Conservation (phyloP, 2,329 filamentous ascomycete genomes). For the Scedosporium boydii region DNA sequence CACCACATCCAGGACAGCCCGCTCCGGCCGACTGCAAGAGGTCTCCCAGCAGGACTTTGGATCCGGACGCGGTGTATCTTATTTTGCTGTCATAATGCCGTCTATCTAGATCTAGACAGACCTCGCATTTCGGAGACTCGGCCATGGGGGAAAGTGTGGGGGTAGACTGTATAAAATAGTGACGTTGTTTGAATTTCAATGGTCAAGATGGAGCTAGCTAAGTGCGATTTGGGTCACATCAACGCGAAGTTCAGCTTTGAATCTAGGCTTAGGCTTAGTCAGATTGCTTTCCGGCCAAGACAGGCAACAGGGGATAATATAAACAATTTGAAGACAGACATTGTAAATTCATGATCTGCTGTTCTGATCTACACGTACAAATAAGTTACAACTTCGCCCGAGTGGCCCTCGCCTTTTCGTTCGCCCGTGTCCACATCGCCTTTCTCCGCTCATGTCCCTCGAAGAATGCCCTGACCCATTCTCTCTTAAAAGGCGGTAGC, state of each 20-base stretch:
- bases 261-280: no score
- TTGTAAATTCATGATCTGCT: no score
- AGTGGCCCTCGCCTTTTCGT: background rate
- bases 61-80: background rate
- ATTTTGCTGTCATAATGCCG: background rate
- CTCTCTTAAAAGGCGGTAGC: slow-evolving; percentile 2
- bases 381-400: background rate
- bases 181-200: background rate
- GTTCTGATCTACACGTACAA: background rate
- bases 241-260: no score
- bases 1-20: background rate
- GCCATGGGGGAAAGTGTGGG: background rate
- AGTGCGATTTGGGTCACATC: no score
- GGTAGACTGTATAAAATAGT: background rate
- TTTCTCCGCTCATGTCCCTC: slow-evolving; percentile 4
- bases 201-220: no score
- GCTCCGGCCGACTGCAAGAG: background rate
- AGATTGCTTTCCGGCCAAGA: no score
- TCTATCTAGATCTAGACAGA: background rate
- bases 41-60: background rate
- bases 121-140: background rate
- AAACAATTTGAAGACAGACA: no score
- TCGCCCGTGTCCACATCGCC: background rate
- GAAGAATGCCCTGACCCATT: slow-evolving; percentile 3
- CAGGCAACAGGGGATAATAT: no score